These are phyloP conservation scores for Xylariaceae sp. DNA, from an alignment of 2,329 filamentous ascomycete genomes.

Conservation along the genomic window DNA sequence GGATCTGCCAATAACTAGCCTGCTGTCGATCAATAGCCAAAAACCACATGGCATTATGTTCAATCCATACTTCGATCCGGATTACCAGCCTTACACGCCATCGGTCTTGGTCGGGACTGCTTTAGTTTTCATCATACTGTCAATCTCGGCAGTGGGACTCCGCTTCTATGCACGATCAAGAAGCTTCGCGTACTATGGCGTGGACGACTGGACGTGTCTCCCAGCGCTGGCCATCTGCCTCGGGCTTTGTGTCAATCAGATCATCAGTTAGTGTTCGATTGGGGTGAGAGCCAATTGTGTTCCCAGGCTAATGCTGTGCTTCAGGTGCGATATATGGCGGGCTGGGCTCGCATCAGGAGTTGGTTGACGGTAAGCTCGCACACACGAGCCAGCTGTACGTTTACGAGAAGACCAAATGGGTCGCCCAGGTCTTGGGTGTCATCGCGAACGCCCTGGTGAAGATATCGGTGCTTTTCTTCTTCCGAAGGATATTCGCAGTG, in stretches of 20 bases:
- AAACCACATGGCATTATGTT: no score
- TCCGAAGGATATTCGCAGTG: slow-evolving; percentile 13
- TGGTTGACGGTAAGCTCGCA: slow-evolving; percentile 7
- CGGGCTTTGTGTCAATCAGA: slow-evolving; percentile 9
- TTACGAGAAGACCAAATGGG: slow-evolving; percentile 15
- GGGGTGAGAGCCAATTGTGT: no score
- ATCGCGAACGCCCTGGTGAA: slow-evolving; percentile 10
- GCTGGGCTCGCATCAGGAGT: slow-evolving; percentile 9
- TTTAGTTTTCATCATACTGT: slow-evolving; percentile 12
- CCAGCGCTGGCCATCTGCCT: slow-evolving; percentile 8
- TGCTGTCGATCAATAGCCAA: no score
- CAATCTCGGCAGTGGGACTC: slow-evolving; percentile 8
- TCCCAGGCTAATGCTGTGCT: no score
- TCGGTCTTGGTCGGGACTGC: slow-evolving; percentile 14
- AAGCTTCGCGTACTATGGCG: slow-evolving; percentile 7
- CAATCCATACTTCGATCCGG: slow-evolving; percentile 13
- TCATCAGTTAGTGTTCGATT: slow-evolving; percentile 17
- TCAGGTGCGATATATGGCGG: slow-evolving; percentile 11
- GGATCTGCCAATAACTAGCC: no score
- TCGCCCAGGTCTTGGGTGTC: slow-evolving; percentile 10
- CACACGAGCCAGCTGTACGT: slow-evolving; percentile 11
- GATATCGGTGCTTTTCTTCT: slow-evolving; percentile 15
- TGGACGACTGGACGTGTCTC: slow-evolving; percentile 19
- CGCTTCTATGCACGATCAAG: slow-evolving; percentile 12
- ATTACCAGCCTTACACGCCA: slow-evolving; percentile 13